These are phyloP conservation scores for Diaporthe batatas DNA, from an alignment of 2,329 filamentous ascomycete genomes.

Conservation along the genomic window DNA sequence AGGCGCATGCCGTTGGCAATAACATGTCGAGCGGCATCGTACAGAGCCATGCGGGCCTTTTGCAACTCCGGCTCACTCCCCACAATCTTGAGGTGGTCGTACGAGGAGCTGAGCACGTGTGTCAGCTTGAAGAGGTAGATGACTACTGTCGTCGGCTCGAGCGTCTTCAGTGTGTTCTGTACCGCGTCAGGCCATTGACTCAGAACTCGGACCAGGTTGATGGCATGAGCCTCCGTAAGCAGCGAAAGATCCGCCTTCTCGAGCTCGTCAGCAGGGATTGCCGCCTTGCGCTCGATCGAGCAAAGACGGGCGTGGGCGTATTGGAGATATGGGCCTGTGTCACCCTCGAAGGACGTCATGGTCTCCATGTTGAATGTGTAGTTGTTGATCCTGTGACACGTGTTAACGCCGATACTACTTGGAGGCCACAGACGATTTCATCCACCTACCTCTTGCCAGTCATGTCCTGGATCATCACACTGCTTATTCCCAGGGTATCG, in stretches of 20 bases:
- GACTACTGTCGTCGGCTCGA: conserved; percentile 71
- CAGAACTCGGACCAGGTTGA: conserved; percentile 81
- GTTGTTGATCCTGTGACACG: conserved; percentile 67
- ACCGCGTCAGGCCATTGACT: conserved; percentile 89
- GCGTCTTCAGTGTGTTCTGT: conserved; percentile 84
- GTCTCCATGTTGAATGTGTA: conserved; percentile 83
- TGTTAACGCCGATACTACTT: conserved; percentile 17
- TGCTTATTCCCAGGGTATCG: conserved; percentile 91
- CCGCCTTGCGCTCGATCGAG: conserved; percentile 71
- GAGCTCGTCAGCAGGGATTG: conserved; percentile 69
- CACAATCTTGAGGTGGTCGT: conserved; percentile 86
- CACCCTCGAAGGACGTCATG: conserved; percentile 88
- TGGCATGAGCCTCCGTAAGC: conserved; percentile 78
- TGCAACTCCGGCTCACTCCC: conserved; percentile 80
- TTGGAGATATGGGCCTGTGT: conserved; percentile 88
- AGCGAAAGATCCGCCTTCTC: conserved; percentile 74
- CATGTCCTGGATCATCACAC: conserved; percentile 99
- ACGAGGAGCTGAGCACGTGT: conserved; percentile 82
- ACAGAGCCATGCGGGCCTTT: conserved; percentile 81
- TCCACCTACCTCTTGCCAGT: conserved; percentile 82
- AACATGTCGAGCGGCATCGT: conserved; percentile 80
- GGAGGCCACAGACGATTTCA: neutral
- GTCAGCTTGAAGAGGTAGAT: conserved; percentile 88
- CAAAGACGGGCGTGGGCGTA: conserved; percentile 82
- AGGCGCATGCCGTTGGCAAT: conserved; percentile 87